Conservation (phyloP, 768 basidiomycete species). For the Xerocomus potaroensis region DNA sequence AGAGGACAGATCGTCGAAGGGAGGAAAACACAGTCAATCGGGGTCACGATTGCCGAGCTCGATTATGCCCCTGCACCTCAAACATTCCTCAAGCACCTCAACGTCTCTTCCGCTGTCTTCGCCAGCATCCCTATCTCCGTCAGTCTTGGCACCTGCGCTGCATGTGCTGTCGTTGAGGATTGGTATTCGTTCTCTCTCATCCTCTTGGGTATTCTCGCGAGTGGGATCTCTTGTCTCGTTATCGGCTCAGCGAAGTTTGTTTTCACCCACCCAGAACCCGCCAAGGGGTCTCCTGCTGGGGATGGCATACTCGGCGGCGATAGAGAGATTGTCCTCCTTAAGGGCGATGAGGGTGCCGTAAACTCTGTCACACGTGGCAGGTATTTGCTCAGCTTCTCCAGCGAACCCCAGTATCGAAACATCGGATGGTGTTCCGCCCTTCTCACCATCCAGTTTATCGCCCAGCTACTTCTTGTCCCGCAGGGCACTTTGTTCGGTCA, state of each 20-base stretch:
- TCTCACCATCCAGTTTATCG: slow-evolving; percentile 32
- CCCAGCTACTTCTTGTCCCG: slow-evolving; percentile 33
- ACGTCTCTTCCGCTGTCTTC: slow-evolving; percentile 19
- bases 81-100: slow-evolving; percentile 19
- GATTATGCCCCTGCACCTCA: slow-evolving; percentile 15
- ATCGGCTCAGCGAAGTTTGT: slow-evolving; percentile 31
- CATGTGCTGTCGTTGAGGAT: slow-evolving; percentile 28
- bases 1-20: slow-evolving; percentile 17
- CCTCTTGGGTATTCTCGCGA: slow-evolving; percentile 31
- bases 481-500: slow-evolving; percentile 33
- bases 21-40: slow-evolving; percentile 21
- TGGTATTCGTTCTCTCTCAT: slow-evolving; percentile 35
- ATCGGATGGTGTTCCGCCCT: slow-evolving; percentile 31
- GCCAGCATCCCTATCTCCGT: slow-evolving; percentile 30
- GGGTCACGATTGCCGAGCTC: slow-evolving; percentile 29
- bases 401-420: slow-evolving; percentile 23
- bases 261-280: slow-evolving; percentile 25
- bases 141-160: slow-evolving; percentile 26
- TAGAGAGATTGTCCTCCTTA: slow-evolving; percentile 26
- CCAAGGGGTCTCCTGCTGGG: slow-evolving; percentile 24
- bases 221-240: slow-evolving; percentile 30
- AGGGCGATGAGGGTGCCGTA: slow-evolving; percentile 28
- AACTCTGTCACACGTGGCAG: slow-evolving; percentile 30
- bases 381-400: slow-evolving; percentile 27
- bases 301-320: slow-evolving; percentile 28